Base-by-base conservation (phyloP, 257 asterid genomes). In the Craterostigma plantagineum region DNA sequence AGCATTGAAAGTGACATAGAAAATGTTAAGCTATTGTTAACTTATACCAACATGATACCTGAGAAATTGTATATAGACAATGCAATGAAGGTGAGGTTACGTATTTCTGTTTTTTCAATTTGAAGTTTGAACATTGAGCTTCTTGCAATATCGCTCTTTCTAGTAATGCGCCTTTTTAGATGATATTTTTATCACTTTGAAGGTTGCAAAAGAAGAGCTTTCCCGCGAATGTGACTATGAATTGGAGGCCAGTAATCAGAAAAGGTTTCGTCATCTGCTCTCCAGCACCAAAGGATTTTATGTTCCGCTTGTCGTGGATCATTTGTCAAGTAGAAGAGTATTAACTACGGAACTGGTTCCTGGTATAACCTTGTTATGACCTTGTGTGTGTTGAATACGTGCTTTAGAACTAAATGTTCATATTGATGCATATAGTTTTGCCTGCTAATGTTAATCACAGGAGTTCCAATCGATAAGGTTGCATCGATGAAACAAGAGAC, bases 151-250 rank as follows among this genome's bases (percentile, higher is more conserved):
- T 23, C 30, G 30, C 2, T 6, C 2, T 6, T 23, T 23, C 30
- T 23, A 23, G 30, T 23, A 23, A 2, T 2, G 6, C 30, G 30
- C 6, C 6, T 23, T 23, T 6, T 23, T 23, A 23, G 30, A 6
- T 23, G 6, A 23, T 23, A 23, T 23, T 23, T 23, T 23, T 23
- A 23, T 46, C 54, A 35, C 35, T 50, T 49, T 34, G 18, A 65
- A 86, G 97, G 97, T 86, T 16, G 97, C 97, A 33, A 86, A 86
- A 64, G 91, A 76, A 52, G 97, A 86, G 69, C 92, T 86, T 65
- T 76, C 90, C 46, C 90, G 77, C 43, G 97, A 86, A 68, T 86
- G 97, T 44, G 71, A 86, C 53, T 86, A 81, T 65, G 78, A 67
- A 51, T 51, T 81, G 75, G 97, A 87, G 70, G 87, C 97, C 13